phyloP scores from a whole-genome alignment of 441 rosid species.

The Populus trichocarpa region DNA sequence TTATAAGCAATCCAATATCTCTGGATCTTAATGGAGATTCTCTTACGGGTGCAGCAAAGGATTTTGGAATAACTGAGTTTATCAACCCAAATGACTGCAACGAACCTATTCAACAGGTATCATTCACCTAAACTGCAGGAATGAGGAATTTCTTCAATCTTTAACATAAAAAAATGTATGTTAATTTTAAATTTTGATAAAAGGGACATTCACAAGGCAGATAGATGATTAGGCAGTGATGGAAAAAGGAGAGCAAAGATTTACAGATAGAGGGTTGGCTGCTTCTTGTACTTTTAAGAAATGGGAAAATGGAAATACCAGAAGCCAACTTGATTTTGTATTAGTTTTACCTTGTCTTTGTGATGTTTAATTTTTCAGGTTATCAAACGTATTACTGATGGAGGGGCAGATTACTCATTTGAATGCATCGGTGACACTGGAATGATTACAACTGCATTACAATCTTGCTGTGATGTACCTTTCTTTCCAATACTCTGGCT shows the following conservation, averaged over 20 bases:
- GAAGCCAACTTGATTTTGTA: background rate
- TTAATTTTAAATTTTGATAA: background rate
- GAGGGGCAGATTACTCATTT: slow-evolving; percentile 88
- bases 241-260: background rate
- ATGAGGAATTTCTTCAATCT: background rate
- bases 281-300: background rate
- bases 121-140: background rate
- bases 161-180: background rate
- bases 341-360: background rate
- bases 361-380: slow-evolving; percentile 43
- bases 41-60: slow-evolving; percentile 54
- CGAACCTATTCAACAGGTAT: slow-evolving; percentile 89
- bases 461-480: slow-evolving; percentile 81
- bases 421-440: slow-evolving; percentile 84
- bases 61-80: slow-evolving; percentile 75
- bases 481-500: background rate
- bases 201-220: background rate
- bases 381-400: slow-evolving; percentile 65
- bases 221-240: background rate
- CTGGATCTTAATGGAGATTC: slow-evolving; percentile 13
- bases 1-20: background rate
- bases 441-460: slow-evolving; percentile 70
- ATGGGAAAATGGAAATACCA: background rate
- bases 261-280: background rate
- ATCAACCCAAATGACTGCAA: slow-evolving; percentile 57